Conservation (phyloP, 768 basidiomycete species). For the Astraeus odoratus region DNA sequence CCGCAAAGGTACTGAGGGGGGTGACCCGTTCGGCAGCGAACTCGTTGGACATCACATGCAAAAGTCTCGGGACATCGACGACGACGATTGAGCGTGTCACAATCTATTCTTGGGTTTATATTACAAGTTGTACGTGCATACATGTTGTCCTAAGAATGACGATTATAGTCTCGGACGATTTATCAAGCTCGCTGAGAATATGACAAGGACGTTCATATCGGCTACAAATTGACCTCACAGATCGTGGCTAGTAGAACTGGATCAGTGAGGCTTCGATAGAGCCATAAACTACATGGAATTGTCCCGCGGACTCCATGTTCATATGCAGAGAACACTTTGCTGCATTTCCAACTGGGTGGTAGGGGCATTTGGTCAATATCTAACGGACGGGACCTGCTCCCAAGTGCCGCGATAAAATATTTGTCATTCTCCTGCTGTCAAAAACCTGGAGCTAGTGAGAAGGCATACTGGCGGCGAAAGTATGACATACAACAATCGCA, state of each 20-base stretch:
- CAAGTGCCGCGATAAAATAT: too few species aligned
- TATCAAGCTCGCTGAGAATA: slow-evolving; percentile 17
- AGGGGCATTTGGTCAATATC: too few species aligned
- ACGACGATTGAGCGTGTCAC: slow-evolving; percentile 44
- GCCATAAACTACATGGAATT: slow-evolving; percentile 24
- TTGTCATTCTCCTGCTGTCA: slow-evolving; percentile 6
- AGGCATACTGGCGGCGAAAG: neutral
- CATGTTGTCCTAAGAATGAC: slow-evolving; percentile 17
- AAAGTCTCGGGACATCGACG: slow-evolving; percentile 38
- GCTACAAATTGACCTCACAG: slow-evolving; percentile 58
- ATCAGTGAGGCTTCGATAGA: slow-evolving; percentile 52
- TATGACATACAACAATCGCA: slow-evolving; percentile 73
- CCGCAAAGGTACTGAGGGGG: slow-evolving; percentile 38
- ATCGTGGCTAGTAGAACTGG: slow-evolving; percentile 34
- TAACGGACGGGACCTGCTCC: too few species aligned
- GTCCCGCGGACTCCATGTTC: neutral
- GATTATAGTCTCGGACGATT: slow-evolving; percentile 15
- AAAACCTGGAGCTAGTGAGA: slow-evolving; percentile 17
- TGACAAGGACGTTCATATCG: slow-evolving; percentile 33
- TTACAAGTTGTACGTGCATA: neutral
- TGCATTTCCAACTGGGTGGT: too few species aligned
- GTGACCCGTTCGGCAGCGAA: slow-evolving; percentile 68
- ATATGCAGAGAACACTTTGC: neutral
- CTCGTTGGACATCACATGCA: slow-evolving; percentile 30
- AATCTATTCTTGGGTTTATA: too few species aligned